phyloP scores from a whole-genome alignment of 208 protist genomes.

The Acanthamoeba triangularis region DNA sequence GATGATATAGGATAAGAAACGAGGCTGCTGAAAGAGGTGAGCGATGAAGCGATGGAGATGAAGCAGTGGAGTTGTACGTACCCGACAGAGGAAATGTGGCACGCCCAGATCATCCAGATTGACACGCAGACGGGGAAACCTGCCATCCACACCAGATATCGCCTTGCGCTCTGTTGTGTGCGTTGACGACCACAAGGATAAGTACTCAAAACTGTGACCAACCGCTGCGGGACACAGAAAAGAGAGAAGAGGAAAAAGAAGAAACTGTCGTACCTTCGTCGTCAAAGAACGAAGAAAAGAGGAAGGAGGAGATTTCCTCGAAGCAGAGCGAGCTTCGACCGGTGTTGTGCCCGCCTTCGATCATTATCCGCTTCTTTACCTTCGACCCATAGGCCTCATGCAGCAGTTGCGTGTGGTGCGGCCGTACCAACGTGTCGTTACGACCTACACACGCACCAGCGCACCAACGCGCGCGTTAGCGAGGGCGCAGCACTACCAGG shows the following conservation, averaged over 20 bases:
- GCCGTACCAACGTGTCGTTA: neutral
- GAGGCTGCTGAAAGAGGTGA: neutral
- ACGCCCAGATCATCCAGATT: slow-evolving; percentile 36
- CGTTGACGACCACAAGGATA: neutral
- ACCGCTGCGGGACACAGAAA: neutral
- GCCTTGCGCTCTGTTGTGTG: neutral
- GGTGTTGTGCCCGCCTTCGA: slow-evolving; percentile 47
- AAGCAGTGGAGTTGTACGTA: neutral
- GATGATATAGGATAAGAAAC: neutral
- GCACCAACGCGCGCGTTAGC: neutral
- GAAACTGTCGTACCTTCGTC: neutral
- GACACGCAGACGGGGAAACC: slow-evolving; percentile 2
- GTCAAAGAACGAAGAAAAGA: slow-evolving; percentile 2
- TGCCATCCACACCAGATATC: neutral
- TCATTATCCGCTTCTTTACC: neutral
- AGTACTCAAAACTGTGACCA: neutral
- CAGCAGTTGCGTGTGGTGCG: slow-evolving; percentile 37
- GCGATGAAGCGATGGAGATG: neutral
- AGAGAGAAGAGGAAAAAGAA: neutral
- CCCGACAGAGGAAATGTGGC: slow-evolving; percentile 31
- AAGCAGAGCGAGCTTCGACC: slow-evolving; percentile 10
- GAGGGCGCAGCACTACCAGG: neutral
- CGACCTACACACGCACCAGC: neutral
- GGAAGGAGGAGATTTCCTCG: slow-evolving; percentile 40
- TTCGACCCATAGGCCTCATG: neutral